Evolutionary conservation across 2,329 filamentous ascomycete species (phyloP).

Genomic region (Remersonia thermophila): DNA sequence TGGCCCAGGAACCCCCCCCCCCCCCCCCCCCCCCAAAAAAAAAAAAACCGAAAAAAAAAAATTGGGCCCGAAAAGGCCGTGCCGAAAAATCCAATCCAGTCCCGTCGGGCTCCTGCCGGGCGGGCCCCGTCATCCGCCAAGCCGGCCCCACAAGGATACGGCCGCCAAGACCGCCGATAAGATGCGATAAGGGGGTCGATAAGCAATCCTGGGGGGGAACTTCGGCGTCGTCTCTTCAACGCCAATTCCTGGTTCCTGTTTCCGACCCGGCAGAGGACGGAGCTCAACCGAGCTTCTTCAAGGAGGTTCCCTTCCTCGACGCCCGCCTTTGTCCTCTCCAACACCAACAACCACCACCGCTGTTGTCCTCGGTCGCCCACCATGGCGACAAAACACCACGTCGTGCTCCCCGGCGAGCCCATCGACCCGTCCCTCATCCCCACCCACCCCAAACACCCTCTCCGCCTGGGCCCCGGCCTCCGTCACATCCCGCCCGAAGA

Average conservation of each 20-base stretch:
- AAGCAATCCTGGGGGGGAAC: too few relatives aligned
- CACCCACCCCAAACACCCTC: conserved; percentile 52
- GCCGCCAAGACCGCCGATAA: conserved; percentile 1
- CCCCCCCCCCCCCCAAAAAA: too few relatives aligned
- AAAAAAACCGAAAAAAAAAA: too few relatives aligned
- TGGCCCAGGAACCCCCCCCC: too few relatives aligned
- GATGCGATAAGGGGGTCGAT: neutral
- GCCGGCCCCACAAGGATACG: too few relatives aligned
- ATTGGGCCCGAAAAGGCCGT: too few relatives aligned
- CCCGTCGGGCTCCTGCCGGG: neutral
- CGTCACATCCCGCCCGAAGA: conserved; percentile 68
- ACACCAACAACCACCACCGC: too few relatives aligned
- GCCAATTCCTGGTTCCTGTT: too few relatives aligned
- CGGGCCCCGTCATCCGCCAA: conserved; percentile 2
- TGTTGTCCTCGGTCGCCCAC: neutral
- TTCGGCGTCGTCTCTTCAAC: too few relatives aligned
- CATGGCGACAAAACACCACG: conserved; percentile 30
- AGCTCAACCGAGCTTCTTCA: neutral
- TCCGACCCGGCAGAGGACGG: too few relatives aligned
- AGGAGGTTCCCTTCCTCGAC: neutral
- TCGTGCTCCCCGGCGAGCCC: conserved; percentile 73
- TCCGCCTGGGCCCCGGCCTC: conserved; percentile 75
- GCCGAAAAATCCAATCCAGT: neutral
- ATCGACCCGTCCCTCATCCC: conserved; percentile 57
- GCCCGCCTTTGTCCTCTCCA: neutral